These are phyloP conservation scores for Leucaena leucocephala DNA, from an alignment of 306 rosid genomes.

Conservation along the genomic window DNA sequence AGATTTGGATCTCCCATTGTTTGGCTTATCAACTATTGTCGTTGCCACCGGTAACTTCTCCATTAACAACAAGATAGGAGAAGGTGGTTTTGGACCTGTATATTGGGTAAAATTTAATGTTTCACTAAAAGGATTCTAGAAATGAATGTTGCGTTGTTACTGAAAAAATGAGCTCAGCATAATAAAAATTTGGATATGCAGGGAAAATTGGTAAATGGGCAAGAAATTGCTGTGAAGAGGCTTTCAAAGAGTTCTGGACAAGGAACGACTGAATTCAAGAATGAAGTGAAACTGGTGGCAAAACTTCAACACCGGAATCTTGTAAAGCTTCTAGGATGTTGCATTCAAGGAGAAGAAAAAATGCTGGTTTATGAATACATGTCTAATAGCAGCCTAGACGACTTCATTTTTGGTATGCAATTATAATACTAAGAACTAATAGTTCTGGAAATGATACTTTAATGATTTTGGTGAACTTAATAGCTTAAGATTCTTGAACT, in stretches of 20 bases:
- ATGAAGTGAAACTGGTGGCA: constrained; percentile 42
- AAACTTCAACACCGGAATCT: constrained; percentile 51
- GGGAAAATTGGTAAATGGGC: background rate
- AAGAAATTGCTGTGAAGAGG: constrained; percentile 7
- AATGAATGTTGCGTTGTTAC: background rate
- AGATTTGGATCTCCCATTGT: constrained; percentile 47
- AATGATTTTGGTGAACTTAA: background rate
- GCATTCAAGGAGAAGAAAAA: constrained; percentile 40
- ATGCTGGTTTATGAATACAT: constrained; percentile 35
- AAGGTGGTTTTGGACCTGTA: constrained; percentile 60
- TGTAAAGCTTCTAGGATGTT: constrained; percentile 50
- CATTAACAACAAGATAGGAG: constrained; percentile 42
- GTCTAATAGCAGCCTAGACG: constrained; percentile 32
- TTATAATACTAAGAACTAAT: background rate
- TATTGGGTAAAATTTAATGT: constrained; percentile 35
- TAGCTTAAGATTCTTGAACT: background rate
- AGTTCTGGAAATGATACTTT: background rate
- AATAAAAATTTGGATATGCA: constrained; percentile 6
- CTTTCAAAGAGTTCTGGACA: constrained; percentile 36
- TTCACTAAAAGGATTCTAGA: background rate
- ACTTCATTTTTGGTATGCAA: constrained; percentile 38
- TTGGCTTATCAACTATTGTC: constrained; percentile 37
- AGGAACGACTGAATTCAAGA: constrained; percentile 37
- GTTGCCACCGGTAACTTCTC: constrained; percentile 39
- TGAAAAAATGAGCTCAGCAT: background rate